phyloP scores from a whole-genome alignment of 331 rosid genomes.

The Cucumis variabilis region DNA sequence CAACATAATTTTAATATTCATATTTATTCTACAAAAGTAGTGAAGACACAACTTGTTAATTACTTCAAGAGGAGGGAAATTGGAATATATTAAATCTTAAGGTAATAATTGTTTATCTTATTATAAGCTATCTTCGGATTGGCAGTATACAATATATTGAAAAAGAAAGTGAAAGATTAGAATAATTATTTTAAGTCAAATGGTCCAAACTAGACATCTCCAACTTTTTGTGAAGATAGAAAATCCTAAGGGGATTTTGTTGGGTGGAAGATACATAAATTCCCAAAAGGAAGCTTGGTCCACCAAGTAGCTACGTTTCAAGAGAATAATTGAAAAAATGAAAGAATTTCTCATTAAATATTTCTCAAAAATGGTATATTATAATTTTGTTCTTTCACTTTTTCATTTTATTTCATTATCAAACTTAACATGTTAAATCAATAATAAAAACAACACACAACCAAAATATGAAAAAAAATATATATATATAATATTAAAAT shows the following conservation, averaged over 20 bases:
- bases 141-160: no score
- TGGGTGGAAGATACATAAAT: neutral
- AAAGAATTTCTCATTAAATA: neutral
- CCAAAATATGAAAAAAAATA: no score
- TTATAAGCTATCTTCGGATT: no score
- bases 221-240: neutral
- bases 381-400: neutral
- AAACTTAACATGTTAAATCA: no score
- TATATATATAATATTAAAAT: no score
- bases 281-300: constrained; percentile 9
- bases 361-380: neutral
- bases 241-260: neutral
- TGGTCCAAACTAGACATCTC: neutral
- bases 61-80: no score
- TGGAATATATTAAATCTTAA: no score
- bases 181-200: neutral
- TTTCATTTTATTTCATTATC: neutral
- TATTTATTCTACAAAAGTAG: no score
- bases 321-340: neutral
- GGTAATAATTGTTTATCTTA: no score
- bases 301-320: neutral
- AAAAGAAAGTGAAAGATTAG: neutral
- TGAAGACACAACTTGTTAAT: no score
- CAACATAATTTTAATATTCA: no score
- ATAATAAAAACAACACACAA: no score